Evolutionary conservation across 176 grass and related monocot genomes (phyloP), one percentile per base, ranked within the genome.

Genomic region (Elaeis guineensis): DNA sequence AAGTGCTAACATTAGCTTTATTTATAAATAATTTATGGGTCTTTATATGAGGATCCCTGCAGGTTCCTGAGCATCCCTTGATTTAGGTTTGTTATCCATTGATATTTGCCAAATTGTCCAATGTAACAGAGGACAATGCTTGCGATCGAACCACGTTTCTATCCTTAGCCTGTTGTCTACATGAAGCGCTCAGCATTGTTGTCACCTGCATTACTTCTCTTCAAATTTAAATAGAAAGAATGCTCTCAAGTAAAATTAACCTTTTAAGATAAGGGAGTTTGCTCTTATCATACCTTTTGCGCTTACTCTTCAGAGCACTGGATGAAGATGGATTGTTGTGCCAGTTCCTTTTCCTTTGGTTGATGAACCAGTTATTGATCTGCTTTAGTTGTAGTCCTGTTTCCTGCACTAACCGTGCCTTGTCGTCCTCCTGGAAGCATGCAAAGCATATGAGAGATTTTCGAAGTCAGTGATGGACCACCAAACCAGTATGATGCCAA

Each of bases 311-410:
- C 29, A 85, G 77, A 1, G 92, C 61, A 3, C 80, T 77, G 14
- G 83, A 88, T 25, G 92, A 79, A 6, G 82, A 66, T 0, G 78
- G 75, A 65, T 97, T 97, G 70, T 66, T 97, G 78, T 97, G 83
- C 92, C 92, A 97, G 55, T 97, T 97, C 59, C 92, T 78, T 69
- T 97, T 97, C 57, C 92, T 89, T 58, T 97, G 92, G 67, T 97
- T 97, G 71, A 97, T 97, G 52, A 97, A 97, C 92, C 92, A 97
- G 50, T 97, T 97, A 74, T 97, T 97, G 26, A 97, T 97, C 65
- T 97, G 92, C 78, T 97, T 97, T 19, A 97, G 80, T 62, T 97
- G 92, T 49, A 97, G 30, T 25, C 92, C 92, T 64, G 92, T 91
- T 75, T 97, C 92, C 63, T 97, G 87, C 25, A 97, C 92, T 63